A percentile compares a stretch with the other conserved stretches of the same genome.
Conservation (phyloP, 176 grass and related monocot genomes). For the Echinochloa phyllopogon region DNA sequence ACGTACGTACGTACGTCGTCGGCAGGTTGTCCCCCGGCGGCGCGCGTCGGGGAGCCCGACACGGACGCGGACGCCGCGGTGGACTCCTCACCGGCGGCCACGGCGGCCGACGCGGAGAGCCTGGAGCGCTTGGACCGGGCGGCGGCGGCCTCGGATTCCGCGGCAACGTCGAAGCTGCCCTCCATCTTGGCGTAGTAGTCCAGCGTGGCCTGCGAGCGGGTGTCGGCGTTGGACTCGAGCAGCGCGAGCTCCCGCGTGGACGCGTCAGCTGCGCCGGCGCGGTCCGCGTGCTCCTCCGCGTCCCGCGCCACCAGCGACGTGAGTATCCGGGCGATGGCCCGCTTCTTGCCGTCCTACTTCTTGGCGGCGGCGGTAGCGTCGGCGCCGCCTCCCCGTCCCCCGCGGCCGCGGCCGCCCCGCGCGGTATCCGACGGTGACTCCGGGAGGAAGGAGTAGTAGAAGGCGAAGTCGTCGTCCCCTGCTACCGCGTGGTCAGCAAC, state of each 20-base stretch:
- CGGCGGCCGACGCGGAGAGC: conserved; percentile 39
- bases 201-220: conserved; percentile 65
- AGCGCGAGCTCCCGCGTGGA: conserved; percentile 65
- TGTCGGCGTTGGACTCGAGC: conserved; percentile 70
- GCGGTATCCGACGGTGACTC: conserved; percentile 50
- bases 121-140: conserved; percentile 53
- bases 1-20: too few relatives aligned
- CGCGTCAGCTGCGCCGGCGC: conserved; percentile 47
- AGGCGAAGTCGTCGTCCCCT: conserved; percentile 75
- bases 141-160: conserved; percentile 48
- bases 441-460: conserved; percentile 79
- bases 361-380: neutral
- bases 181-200: conserved; percentile 78
- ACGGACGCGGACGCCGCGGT: conserved; percentile 4
- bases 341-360: conserved; percentile 62
- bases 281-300: conserved; percentile 69
- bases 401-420: neutral
- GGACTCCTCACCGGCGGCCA: neutral
- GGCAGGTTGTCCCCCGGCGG: too few relatives aligned
- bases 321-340: conserved; percentile 69
- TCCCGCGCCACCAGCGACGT: conserved; percentile 74
- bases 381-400: neutral
- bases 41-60: neutral
- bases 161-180: conserved; percentile 63
- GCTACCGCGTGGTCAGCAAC: conserved; percentile 54